Conservation (phyloP, 352 stramenopile species). For the Globisporangium alternatum region DNA sequence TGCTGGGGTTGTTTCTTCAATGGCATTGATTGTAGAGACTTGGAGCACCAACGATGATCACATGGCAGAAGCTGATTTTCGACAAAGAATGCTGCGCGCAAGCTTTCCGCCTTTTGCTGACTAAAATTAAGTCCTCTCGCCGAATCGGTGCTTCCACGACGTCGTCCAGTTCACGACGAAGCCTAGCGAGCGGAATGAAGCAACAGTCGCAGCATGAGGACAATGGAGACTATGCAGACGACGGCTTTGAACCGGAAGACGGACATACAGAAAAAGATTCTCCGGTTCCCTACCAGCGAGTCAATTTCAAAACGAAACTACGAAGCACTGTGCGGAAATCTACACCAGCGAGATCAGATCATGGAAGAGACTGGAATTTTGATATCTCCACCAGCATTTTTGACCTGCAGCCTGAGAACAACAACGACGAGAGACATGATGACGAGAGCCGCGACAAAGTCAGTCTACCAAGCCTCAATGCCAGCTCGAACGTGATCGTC, state of each 20-base stretch:
- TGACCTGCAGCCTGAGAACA: slow-evolving; percentile 13
- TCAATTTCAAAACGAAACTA: slow-evolving; percentile 7
- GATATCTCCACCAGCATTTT: slow-evolving; percentile 22
- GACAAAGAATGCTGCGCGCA: slow-evolving; percentile 61
- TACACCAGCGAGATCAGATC: neutral
- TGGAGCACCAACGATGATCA: slow-evolving; percentile 46
- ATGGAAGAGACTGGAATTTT: slow-evolving; percentile 29
- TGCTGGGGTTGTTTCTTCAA: neutral
- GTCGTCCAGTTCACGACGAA: neutral
- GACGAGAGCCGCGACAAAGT: slow-evolving; percentile 1
- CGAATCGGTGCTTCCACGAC: slow-evolving; percentile 11
- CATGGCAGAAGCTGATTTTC: slow-evolving; percentile 67
- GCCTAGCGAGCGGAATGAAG: neutral
- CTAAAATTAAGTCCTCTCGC: slow-evolving; percentile 52
- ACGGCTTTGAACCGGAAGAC: slow-evolving; percentile 8
- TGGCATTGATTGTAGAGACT: slow-evolving; percentile 29
- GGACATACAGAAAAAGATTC: neutral
- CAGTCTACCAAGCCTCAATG: neutral
- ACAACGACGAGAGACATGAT: slow-evolving; percentile 11
- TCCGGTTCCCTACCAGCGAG: neutral
- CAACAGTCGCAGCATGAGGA: slow-evolving; percentile 12
- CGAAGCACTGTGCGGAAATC: slow-evolving; percentile 4
- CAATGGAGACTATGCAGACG: slow-evolving; percentile 16
- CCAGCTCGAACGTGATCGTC: slow-evolving; percentile 20
- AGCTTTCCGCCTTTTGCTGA: slow-evolving; percentile 56